Base-by-base conservation (phyloP, 2,329 filamentous ascomycete species). In the Ilyonectria mors-panacis region DNA sequence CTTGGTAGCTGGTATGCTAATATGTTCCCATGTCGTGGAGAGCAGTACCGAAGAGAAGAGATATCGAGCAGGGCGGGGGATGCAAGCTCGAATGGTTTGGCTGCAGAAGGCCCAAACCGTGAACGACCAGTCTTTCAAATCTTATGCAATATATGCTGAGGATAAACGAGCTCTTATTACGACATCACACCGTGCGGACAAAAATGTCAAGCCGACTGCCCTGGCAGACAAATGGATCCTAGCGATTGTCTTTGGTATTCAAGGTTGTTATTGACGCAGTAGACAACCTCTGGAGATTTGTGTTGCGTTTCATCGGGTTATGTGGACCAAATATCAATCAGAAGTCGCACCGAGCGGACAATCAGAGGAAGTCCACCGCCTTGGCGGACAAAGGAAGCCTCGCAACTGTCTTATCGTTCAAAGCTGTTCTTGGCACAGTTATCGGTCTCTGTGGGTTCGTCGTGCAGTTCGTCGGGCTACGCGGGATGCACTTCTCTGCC, bases 401-500 rank as follows among this genome's bases (percentile, higher is more conserved):
- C 6, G 33, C 33, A 10, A 35, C 33, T 35, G 33, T 23, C 4
- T 23, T 21, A 15, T 1, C n/a, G 15, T 26, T n/a, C 23, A 39
- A 44, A 56, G 15, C 54, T 13, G 15, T 23, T 17, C 3, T 45
- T 10, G 75, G 67, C 6, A 66, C 69, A 3, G 17, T 67, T 0
- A 53, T 76, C 23, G 59, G 59, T 6, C 33, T 78, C 15, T 37
- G 53, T 7, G 78, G 78, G 4, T 80, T 75, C 56, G 30, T 79
- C 12, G 44, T 69, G 1, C 78, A 79, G 51, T 79, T 80, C 30
- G 62, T 74, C 19, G 78, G 76, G 6, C 55, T 77, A 28, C 70
- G 75, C 4, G 72, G 61, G 2, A 71, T 76, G 70, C 69, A 78
- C 45, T 77, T 70, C 70, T 73, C 73, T 1, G 71, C 66, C 2